A percentile compares a stretch with the other conserved stretches of the same genome.
Evolutionary conservation across 2,329 filamentous ascomycete genomes (phyloP).

Genomic region (Lecanosticta acicola): DNA sequence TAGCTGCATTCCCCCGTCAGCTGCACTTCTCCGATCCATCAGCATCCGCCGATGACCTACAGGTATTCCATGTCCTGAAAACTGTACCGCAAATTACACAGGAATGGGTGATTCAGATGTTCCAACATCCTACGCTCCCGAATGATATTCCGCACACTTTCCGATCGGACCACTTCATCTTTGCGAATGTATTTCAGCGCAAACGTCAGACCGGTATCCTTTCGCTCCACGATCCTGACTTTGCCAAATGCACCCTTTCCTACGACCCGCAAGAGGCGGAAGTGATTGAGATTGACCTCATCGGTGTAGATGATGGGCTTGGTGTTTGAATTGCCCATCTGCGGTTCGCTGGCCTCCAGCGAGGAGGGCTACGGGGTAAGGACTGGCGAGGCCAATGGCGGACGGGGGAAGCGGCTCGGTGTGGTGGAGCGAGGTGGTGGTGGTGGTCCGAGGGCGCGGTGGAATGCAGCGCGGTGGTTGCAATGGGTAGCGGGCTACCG

Average conservation of each 20-base stretch:
- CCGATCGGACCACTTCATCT: conserved; percentile 97
- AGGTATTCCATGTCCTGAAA: conserved; percentile 99
- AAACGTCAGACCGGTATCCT: conserved; percentile 89
- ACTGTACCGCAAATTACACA: conserved; percentile 97
- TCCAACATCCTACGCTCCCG: conserved; percentile 96
- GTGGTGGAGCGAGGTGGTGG: not conserved
- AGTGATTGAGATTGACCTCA: conserved; percentile 97
- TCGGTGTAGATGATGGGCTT: conserved; percentile 89
- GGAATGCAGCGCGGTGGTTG: not conserved
- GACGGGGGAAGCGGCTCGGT: conserved; percentile 1
- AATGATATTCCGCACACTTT: conserved; percentile 97
- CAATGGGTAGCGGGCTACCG: conserved; percentile 3
- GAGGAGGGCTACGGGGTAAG: not conserved
- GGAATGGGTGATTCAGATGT: conserved; percentile 94
- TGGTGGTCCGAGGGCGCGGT: not conserved
- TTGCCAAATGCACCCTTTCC: conserved; percentile 98
- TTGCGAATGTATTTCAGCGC: conserved; percentile 97
- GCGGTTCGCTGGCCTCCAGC: conserved; percentile 2
- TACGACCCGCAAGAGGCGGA: conserved; percentile 88
- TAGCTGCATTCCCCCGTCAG: conserved; percentile 50
- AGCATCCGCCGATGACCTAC: conserved; percentile 50
- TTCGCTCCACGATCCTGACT: conserved; percentile 95
- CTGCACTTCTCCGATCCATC: conserved; percentile 18
- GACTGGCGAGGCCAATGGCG: conserved; percentile 3
- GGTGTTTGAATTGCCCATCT: conserved; percentile 92